Conservation (phyloP, 202 grass and related monocot genomes). For the Panicum hallii region DNA sequence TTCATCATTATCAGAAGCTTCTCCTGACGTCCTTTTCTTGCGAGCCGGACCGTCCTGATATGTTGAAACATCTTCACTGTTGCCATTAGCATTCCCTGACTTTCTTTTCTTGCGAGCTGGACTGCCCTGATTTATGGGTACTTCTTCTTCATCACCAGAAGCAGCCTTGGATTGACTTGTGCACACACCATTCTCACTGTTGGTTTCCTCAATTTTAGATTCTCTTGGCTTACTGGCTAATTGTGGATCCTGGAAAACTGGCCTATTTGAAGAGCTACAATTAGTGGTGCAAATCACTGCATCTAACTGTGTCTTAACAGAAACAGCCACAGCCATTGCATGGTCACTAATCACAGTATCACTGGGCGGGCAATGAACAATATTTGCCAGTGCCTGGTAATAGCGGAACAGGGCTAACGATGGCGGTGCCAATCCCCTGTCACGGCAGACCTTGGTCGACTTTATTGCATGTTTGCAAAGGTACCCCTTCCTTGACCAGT, state of each 20-base stretch:
- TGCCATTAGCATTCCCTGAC: neutral
- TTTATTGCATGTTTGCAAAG: slow-evolving; percentile 88
- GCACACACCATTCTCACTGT: slow-evolving; percentile 34
- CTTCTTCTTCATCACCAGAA: slow-evolving; percentile 26
- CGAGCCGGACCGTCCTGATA: neutral
- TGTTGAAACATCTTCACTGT: neutral
- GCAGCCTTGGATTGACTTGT: slow-evolving; percentile 21
- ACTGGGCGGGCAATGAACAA: slow-evolving; percentile 72
- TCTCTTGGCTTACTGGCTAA: slow-evolving; percentile 35
- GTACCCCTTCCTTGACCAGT: slow-evolving; percentile 81
- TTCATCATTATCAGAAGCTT: neutral
- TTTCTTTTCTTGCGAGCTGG: slow-evolving; percentile 39
- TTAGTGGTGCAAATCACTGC: slow-evolving; percentile 45
- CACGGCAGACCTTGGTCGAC: slow-evolving; percentile 65
- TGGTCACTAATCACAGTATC: slow-evolving; percentile 81
- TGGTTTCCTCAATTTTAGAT: slow-evolving; percentile 20
- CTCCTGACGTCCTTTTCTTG: slow-evolving; percentile 5
- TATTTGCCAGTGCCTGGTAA: slow-evolving; percentile 66
- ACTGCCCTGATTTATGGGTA: neutral
- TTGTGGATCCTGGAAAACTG: slow-evolving; percentile 25
- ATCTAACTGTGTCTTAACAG: slow-evolving; percentile 75
- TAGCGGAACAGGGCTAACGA: slow-evolving; percentile 70
- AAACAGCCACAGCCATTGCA: slow-evolving; percentile 76
- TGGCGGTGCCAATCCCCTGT: slow-evolving; percentile 66
- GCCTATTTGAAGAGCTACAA: slow-evolving; percentile 24